Evolutionary conservation across 495 filamentous ascomycete species (phyloP), one percentile per base, ranked within the genome.

Genomic region (Lasiosphaeria miniovina): DNA sequence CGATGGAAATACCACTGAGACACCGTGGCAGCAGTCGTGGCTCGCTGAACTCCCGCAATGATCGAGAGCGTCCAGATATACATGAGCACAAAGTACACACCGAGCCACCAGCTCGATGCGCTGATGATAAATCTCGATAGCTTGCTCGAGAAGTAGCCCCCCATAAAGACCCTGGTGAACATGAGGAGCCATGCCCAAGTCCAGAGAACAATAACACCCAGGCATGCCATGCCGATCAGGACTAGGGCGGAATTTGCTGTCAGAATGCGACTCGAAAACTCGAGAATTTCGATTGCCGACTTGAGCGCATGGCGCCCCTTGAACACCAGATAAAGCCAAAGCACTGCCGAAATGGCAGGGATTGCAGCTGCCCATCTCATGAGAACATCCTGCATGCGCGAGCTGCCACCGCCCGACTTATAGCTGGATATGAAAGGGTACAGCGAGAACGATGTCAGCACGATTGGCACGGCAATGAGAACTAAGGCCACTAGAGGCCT

Each of bases 1-100:
- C 94, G 90, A 74, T 98, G 93, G 73, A 98, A 98, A 71, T 98
- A 98, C 94, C 94, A 98, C 71, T 98, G 95, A 17, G 88, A 93
- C 40, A 98, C 94, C 10, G 93, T 96, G 52, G 95, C 95, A 49
- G 93, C 92, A 14, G 94, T 96, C 17, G 92, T 92, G 45, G 90
- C 83, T 57, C 94, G 88, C 68, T 98, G 93, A 24, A 98, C 82
- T 36, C 91, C 91, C 35, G 88, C 84, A 65, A 92, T 82, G 55
- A 98, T 83, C 17, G 88, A 88, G 17, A 97, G 78, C 1, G 92
- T 96, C 94, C 94, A 98, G 59, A 98, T 80, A 67, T 96, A 98
- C 75, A 96, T 88, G 45, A 98, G 75, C 46, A 96, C 84, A 75
- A 96, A 98, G 71, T 87, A 96, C 40, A 83, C 77, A 41, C 88